Percentiles rank a stretch among this genome's conserved stretches.
These are phyloP conservation scores for Aspergillus ruber DNA, from an alignment of 2,329 filamentous ascomycete genomes.

Conservation along the genomic window DNA sequence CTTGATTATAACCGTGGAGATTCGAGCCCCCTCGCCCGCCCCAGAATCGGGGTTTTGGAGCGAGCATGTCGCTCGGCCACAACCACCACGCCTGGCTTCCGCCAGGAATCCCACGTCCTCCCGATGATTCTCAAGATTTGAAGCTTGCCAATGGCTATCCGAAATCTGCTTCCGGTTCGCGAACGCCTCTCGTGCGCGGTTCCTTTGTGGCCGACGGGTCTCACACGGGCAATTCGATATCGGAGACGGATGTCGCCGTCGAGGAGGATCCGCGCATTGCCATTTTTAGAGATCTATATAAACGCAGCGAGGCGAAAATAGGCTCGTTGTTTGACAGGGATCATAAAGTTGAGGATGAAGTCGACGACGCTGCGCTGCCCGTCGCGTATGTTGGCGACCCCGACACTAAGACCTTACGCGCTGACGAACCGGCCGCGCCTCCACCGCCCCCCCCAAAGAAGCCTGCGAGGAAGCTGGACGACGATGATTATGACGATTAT, in stretches of 20 bases:
- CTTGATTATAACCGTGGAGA: slow-evolving; percentile 39
- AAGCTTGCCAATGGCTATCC: slow-evolving; percentile 39
- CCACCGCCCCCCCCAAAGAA: slow-evolving; percentile 45
- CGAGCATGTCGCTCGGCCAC: slow-evolving; percentile 58
- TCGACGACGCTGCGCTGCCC: slow-evolving; percentile 30
- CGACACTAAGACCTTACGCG: slow-evolving; percentile 33
- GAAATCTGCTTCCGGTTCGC: slow-evolving; percentile 37
- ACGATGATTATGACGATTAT: slow-evolving; percentile 67
- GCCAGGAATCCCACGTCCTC: slow-evolving; percentile 52
- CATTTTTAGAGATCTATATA: slow-evolving; percentile 71
- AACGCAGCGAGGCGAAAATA: slow-evolving; percentile 69
- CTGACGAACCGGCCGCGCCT: slow-evolving; percentile 44
- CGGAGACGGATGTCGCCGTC: slow-evolving; percentile 51
- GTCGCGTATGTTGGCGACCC: slow-evolving; percentile 44
- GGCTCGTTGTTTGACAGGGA: slow-evolving; percentile 62
- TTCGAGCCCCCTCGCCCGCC: slow-evolving; percentile 38
- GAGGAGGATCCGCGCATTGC: slow-evolving; percentile 65
- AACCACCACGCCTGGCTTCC: slow-evolving; percentile 62
- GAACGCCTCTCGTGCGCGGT: slow-evolving; percentile 40
- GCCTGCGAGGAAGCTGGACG: slow-evolving; percentile 67
- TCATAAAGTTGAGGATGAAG: slow-evolving; percentile 16
- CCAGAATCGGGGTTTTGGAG: slow-evolving; percentile 41
- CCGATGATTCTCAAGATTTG: slow-evolving; percentile 51
- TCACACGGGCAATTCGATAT: slow-evolving; percentile 43
- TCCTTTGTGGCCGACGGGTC: slow-evolving; percentile 38